A percentile compares a stretch with the other conserved stretches of the same genome.
These are phyloP conservation scores for Beauveria scarabaeidicola DNA, from an alignment of 2,329 filamentous ascomycete genomes.

Conservation along the genomic window DNA sequence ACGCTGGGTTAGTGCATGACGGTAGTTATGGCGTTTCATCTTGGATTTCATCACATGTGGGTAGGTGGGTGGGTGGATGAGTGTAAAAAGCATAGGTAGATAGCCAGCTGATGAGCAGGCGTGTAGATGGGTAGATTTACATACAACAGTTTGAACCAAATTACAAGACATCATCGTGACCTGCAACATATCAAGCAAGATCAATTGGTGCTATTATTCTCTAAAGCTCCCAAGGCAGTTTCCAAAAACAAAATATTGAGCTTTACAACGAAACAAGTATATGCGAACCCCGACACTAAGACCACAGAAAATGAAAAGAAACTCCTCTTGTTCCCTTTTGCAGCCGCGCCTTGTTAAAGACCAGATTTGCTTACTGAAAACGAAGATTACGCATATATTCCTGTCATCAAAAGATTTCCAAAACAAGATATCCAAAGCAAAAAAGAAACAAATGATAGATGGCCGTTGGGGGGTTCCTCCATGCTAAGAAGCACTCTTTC, in stretches of 20 bases:
- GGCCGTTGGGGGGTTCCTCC: not conserved
- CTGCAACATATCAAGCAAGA: not conserved
- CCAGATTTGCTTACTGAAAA: not conserved
- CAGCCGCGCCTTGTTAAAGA: not conserved
- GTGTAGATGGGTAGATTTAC: not conserved
- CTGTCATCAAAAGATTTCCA: not conserved
- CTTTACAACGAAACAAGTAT: not conserved
- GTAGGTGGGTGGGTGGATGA: too few species aligned
- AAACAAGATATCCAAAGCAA: not conserved
- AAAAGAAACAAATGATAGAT: slow-evolving; percentile 1
- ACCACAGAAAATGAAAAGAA: not conserved
- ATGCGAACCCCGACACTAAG: not conserved
- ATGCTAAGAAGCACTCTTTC: not conserved
- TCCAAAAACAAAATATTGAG: not conserved
- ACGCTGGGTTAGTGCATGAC: not conserved
- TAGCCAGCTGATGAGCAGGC: not conserved
- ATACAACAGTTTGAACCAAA: not conserved
- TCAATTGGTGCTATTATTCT: not conserved
- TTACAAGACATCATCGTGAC: not conserved
- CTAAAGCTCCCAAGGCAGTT: not conserved
- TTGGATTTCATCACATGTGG: not conserved
- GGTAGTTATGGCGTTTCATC: not conserved
- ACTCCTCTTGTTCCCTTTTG: not conserved
- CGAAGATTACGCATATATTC: not conserved
- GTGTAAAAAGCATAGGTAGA: not conserved